phyloP scores from a whole-genome alignment of 192 early-diverging fungal genomes.

The Martensiomyces pterosporus region DNA sequence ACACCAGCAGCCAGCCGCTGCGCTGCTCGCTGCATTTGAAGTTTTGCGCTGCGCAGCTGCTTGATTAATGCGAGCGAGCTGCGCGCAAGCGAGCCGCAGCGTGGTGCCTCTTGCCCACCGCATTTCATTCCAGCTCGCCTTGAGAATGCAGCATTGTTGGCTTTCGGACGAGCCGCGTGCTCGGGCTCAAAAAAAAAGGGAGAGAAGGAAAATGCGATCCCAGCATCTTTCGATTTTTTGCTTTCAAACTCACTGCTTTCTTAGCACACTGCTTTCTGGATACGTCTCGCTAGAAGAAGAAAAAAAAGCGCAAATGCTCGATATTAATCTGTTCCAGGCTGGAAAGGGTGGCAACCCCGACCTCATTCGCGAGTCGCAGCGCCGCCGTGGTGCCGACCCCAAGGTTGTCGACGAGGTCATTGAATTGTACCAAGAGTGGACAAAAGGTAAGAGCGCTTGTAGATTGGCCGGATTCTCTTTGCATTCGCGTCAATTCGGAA shows the following conservation, averaged over 20 bases:
- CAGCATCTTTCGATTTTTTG: not conserved
- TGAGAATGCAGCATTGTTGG: no score
- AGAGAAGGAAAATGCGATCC: no score
- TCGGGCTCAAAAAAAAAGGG: no score
- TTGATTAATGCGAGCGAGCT: no score
- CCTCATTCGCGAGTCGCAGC: conserved; percentile 88
- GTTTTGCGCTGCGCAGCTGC: no score
- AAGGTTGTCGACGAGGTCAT: conserved; percentile 94
- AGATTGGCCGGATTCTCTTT: not conserved
- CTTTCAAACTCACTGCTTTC: no score
- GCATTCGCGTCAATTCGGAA: not conserved
- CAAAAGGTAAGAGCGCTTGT: conserved; percentile 67
- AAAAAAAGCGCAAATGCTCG: conserved; percentile 59
- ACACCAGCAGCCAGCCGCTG: no score
- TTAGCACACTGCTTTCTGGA: not conserved
- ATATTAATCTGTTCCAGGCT: conserved; percentile 86
- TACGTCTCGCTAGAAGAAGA: not conserved
- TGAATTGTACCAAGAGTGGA: conserved; percentile 85
- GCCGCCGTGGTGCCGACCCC: conserved; percentile 75
- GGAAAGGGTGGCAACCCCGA: conserved; percentile 95
- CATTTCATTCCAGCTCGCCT: no score
- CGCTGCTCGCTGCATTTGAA: no score
- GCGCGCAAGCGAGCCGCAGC: no score
- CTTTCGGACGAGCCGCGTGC: no score
- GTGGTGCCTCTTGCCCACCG: no score